phyloP scores from a whole-genome alignment of 345 rosid species.

The Bruguiera gymnorhiza region DNA sequence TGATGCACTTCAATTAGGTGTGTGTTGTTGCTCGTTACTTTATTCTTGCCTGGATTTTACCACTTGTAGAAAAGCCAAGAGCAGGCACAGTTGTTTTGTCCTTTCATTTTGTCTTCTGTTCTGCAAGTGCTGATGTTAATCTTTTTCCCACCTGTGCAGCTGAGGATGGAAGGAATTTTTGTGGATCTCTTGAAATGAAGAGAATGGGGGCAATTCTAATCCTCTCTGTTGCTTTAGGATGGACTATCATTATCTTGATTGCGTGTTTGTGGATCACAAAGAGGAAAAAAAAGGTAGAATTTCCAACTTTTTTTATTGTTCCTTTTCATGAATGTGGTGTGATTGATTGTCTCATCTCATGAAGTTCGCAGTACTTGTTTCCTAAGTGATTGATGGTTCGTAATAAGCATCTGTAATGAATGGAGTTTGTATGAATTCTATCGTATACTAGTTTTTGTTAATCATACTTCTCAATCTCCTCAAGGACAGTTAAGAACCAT shows the following conservation, averaged over 20 bases:
- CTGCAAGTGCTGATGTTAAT: neutral
- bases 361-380: too few relatives aligned
- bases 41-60: too few relatives aligned
- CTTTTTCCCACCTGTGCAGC: slow-evolving; percentile 17
- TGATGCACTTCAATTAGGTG: slow-evolving; percentile 20
- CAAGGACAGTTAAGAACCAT: slow-evolving; percentile 8
- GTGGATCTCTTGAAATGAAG: slow-evolving; percentile 26
- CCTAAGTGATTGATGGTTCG: neutral
- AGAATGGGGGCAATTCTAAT: slow-evolving; percentile 17
- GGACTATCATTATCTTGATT: slow-evolving; percentile 15
- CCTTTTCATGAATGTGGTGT: neutral
- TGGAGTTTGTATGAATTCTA: neutral
- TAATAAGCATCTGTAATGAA: neutral
- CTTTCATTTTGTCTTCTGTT: neutral
- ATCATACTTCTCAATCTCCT: neutral
- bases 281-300: slow-evolving; percentile 40
- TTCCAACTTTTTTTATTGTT: neutral
- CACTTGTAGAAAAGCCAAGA: too few relatives aligned
- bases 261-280: slow-evolving; percentile 24
- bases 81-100: neutral
- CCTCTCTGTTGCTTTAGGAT: slow-evolving; percentile 13
- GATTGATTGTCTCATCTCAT: neutral
- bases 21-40: too few relatives aligned
- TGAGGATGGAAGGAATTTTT: slow-evolving; percentile 19
- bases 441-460: neutral